A percentile compares a stretch with the other conserved stretches of the same genome.
These are phyloP conservation scores for Podochytrium sp. DNA, from an alignment of 192 early-diverging fungal genomes.

Conservation along the genomic window DNA sequence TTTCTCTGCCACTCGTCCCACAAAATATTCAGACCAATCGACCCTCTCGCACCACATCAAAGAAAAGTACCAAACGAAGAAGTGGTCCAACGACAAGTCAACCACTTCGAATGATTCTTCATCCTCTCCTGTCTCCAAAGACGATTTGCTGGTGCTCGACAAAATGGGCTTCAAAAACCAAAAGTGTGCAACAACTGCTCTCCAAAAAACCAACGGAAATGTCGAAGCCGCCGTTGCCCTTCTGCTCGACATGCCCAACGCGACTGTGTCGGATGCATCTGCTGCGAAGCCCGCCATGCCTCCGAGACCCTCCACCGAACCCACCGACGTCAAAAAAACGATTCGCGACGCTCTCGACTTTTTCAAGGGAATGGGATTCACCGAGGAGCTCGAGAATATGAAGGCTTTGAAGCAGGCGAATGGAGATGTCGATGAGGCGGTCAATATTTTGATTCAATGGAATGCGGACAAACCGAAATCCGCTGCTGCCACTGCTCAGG, in stretches of 20 bases:
- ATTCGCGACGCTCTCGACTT: constrained; percentile 38
- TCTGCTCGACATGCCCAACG: constrained; percentile 27
- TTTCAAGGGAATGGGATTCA: constrained; percentile 76
- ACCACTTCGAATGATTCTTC: neutral
- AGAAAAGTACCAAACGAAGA: constrained; percentile 83
- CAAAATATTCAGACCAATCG: constrained; percentile 34
- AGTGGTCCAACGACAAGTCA: constrained; percentile 39
- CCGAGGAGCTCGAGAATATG: constrained; percentile 66
- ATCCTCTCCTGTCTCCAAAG: neutral
- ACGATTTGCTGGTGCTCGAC: constrained; percentile 21
- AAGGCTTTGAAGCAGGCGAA: constrained; percentile 71
- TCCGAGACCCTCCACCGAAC: neutral
- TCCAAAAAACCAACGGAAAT: constrained; percentile 70
- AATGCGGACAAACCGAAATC: neutral
- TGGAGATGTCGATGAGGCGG: constrained; percentile 78
- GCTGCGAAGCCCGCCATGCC: neutral
- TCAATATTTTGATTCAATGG: constrained; percentile 51
- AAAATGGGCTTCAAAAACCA: constrained; percentile 86
- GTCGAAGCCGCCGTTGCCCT: constrained; percentile 75
- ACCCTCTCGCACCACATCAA: constrained; percentile 88
- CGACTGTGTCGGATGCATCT: neutral
- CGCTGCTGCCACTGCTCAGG: no score
- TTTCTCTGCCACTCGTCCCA: neutral
- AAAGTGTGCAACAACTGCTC: constrained; percentile 65
- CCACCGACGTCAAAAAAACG: constrained; percentile 36